Percentiles rank a stretch among this genome's conserved stretches.
Conservation (phyloP, 2,329 filamentous ascomycete species). For the Drechslerella coelobrocha region DNA sequence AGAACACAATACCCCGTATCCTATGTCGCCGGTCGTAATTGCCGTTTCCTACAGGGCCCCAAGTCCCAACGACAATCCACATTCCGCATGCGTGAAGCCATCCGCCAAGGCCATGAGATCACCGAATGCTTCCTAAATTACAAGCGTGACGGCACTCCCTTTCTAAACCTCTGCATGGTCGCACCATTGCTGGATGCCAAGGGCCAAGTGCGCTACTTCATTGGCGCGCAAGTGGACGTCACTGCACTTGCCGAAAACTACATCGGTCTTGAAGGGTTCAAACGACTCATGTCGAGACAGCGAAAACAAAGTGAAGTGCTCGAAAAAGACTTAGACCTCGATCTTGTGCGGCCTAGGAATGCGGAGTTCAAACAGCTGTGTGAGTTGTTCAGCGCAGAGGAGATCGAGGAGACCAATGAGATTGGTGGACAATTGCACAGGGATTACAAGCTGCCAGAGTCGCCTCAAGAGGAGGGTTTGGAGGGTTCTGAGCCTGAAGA, state of each 20-base stretch:
- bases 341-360: constrained; percentile 19
- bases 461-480: constrained; percentile 1
- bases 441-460: constrained; percentile 26
- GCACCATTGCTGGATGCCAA: constrained; percentile 73
- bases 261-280: constrained; percentile 69
- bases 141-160: constrained; percentile 75
- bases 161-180: constrained; percentile 79
- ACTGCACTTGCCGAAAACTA: constrained; percentile 72
- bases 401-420: constrained; percentile 70
- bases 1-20: constrained; percentile 75
- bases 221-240: constrained; percentile 76
- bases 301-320: constrained; percentile 51
- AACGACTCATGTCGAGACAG: constrained; percentile 60
- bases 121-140: constrained; percentile 80
- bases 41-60: constrained; percentile 78
- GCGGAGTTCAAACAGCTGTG: constrained; percentile 70
- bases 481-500: neutral
- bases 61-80: constrained; percentile 71
- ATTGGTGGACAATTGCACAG: constrained; percentile 70
- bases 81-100: constrained; percentile 67
- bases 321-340: constrained; percentile 41
- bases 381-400: constrained; percentile 73
- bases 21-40: constrained; percentile 77
- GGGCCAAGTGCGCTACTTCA: constrained; percentile 71
- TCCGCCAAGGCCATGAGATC: constrained; percentile 70